Evolutionary conservation across 192 early-diverging fungal species (phyloP), one percentile per base, ranked within the genome.

Genomic region (Rhizophagus sp.): DNA sequence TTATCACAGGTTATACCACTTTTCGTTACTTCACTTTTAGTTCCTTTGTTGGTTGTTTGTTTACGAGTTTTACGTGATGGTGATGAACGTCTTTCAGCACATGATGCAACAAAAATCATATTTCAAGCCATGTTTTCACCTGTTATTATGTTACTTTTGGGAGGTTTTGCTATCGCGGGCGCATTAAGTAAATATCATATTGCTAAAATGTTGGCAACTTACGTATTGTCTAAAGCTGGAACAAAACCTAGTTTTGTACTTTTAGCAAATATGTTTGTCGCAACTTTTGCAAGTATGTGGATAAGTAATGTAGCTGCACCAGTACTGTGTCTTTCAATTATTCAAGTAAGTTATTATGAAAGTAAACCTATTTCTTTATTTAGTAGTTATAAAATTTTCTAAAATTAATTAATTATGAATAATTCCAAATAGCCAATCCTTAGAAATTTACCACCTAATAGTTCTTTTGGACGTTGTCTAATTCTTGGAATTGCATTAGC

Each of bases 281-380:
- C 95, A n/a, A 97, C 96, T 2, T 90, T 99, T 88, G 95, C 96
- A 13, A 96, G 94, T 86, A 99, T 99, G 97, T 97, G 96, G 97
- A 99, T 99, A 78, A 92, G 90, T 64, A 99, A 99, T 79, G 97
- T 99, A 7, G 97, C 97, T 3, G 97, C 97, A 12, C 97, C 97
- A 12, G 97, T 97, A 22, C 87, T 99, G 19, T 99, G 97, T 87
- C 97, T 99, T 80, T 95, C 95, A 57, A 85, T 99, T 79, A 94
- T 97, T 78, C 91, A 93, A 80, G 91, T 92, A 80, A 33, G 71
- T 73, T 47, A 12, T 47, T 3, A 10, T 70, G n/a, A 36, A 39
- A 69, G 11, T 50, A 15, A 4, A 25, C 39, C n/a, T 25, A 34
- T 69, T 57, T 61, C 30, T 12, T 47, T 47, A 12, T 47, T 47